Evolutionary conservation across 768 basidiomycete genomes (phyloP), one percentile per base, ranked within the genome.

Genomic region (Podaxis pistillaris): DNA sequence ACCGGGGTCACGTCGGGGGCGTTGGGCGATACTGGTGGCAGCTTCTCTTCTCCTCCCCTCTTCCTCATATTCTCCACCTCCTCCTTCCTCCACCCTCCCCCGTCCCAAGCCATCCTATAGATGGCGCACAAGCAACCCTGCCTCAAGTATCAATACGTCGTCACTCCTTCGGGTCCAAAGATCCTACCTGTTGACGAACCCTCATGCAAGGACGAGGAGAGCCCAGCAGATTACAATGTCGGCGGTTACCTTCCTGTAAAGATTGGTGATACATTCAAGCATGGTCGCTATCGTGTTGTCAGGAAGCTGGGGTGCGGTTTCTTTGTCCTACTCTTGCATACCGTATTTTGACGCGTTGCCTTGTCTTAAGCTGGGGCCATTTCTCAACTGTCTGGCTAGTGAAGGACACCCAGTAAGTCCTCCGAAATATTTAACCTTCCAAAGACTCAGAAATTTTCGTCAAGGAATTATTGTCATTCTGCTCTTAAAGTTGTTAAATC

Each of bases 401-500:
- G 19, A 88, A 88, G 70, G 93, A 94, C 72, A 75, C 78, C 28
- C 76, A 85, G 91, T 93, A 67, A 71, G 91, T 83, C 50, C 61
- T 50, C 1, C 13, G 33, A 66, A 54, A 56, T 44, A 47, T 55
- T 60, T 24, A 57, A 24, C 37, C 8, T 56, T 52, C 52, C 46
- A 36, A 15, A 50, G 33, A 63, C 57, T 53, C 17, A 56, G 15
- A 15, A 41, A 50, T 37, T 30, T 68, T 60, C 72, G 63, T 40
- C 26, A 68, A 96, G 94, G 6, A 79, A 82, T 47, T 81, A 83
- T 36, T 80, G 84, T 46, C 94, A 95, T 74, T 93, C 93, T 50
- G 94, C 94, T 15, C 85, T 97, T 72, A 97, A 97, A 74, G 89
- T 97, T 60, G 93, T 96, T 75, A 96, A 96, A 77, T 96, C 95